Base-by-base conservation (phyloP, 441 rosid species). In the Arabidopsis lyrata region DNA sequence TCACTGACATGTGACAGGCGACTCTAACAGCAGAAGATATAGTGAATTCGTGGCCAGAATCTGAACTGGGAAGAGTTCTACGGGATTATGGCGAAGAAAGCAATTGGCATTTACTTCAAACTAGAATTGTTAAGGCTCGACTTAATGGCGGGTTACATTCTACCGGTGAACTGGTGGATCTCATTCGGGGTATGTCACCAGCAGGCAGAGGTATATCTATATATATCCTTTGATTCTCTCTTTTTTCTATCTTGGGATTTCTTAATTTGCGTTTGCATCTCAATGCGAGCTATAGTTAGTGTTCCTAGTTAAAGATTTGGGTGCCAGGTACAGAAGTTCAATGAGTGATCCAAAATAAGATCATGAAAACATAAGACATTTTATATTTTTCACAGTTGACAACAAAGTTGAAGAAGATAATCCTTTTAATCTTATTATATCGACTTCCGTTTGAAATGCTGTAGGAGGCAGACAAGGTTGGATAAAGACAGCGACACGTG, bases 401-500 rank as follows among this genome's bases (percentile, higher is more conserved):
- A 12, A 0, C 31, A 29, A 31, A 47, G 14, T 57, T 39, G 35
- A 61, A 24, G 66, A 34, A 16, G 15, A 53, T 47, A 22, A 18
- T 50, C 61, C 24, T 48, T 32, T 41, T 5, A 5, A 13, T 52
- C 42, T 50, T 3, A 39, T 18, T 5, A 20, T 8, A 9, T 13
- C 1, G n/a, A 29, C 27, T 31, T 29, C 11, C 15, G 3, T 70
- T 27, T 55, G 68, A 75, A 42, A 66, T 77, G 20, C 11, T 52
- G 11, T 75, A 90, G 97, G 87, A 49, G 95, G 97, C 64, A 86
- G 97, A 83, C 99, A 86, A 81, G 97, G 99, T 69, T 95, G 97
- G 97, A 84, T 95, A 78, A 92, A 95, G 80, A 90, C 97, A n/a
- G 99, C 99, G 42, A 90, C 96, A 27, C 83, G 97, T 63, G 97